Evolutionary conservation across 768 basidiomycete species (phyloP), one percentile per base, ranked within the genome.

Genomic region (Russula emetica): DNA sequence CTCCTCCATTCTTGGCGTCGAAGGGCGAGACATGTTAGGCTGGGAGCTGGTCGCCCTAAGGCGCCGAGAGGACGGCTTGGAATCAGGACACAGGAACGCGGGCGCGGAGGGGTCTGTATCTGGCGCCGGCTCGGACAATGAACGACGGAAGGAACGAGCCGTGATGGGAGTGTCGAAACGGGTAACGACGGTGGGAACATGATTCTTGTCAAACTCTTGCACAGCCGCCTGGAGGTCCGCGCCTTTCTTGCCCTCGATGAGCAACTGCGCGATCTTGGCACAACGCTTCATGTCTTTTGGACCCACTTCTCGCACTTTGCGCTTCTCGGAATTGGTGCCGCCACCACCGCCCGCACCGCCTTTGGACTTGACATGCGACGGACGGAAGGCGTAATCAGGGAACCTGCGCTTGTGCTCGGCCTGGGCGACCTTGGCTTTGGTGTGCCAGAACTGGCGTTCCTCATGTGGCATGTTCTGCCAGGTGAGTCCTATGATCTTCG

Each of bases 401-500:
- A 83, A 90, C 74, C 82, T 83, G 69, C 82, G 83, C 74, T 83
- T 85, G 73, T 91, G 89, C 68, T 89, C 89, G 53, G 85, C 87
- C 54, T 83, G 81, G 0, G 86, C 87, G 47, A 78, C 77, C 77
- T 85, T 86, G 20, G 90, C 90, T 74, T 89, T 88, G 57, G 77
- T 76, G 69, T 90, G 85, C 90, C 90, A 92, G 55, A 87, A 75
- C 74, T 87, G 82, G 11, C 87, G 83, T 72, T 92, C 87, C n/a
- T 84, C 83, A 62, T 85, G 80, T 2, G 88, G 83, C 64, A 92
- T 81, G 61, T 82, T 86, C 74, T 88, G 84, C 90, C 90, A 92
- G 36, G 88, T 89, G 64, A 90, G 77, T 26, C 90, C 90, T 64
- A 91, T 88, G 71, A 90, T 92, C 82, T 90, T 91, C 16, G 88